Conservation (phyloP, 108 stramenopile genomes). For the Cylindrotheca closterium region DNA sequence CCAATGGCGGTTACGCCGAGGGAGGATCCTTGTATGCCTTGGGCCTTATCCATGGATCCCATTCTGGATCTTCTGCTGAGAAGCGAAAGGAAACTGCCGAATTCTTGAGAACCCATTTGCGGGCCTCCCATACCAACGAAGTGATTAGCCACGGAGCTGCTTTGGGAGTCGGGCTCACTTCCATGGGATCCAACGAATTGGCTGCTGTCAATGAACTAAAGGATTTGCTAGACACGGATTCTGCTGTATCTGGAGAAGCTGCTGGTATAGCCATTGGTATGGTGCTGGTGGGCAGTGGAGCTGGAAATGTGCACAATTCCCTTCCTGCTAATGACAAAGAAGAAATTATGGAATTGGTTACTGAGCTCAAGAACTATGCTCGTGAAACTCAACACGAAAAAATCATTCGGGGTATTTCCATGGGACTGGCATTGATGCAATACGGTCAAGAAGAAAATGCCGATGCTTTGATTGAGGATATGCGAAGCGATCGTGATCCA, state of each 20-base stretch:
- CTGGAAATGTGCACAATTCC: slow-evolving; percentile 61
- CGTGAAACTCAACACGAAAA: slow-evolving; percentile 98
- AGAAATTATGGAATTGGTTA: slow-evolving; percentile 74
- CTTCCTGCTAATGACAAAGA: slow-evolving; percentile 55
- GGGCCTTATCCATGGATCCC: slow-evolving; percentile 94
- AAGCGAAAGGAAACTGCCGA: slow-evolving; percentile 82
- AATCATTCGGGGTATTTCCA: slow-evolving; percentile 96
- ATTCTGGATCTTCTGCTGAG: slow-evolving; percentile 77
- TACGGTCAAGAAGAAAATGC: slow-evolving; percentile 97
- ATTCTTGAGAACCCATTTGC: slow-evolving; percentile 72
- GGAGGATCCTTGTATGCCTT: slow-evolving; percentile 96
- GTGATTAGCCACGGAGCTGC: slow-evolving; percentile 97
- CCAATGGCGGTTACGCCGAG: slow-evolving; percentile 90
- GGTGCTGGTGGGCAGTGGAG: slow-evolving; percentile 92
- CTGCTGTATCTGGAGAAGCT: slow-evolving; percentile 97
- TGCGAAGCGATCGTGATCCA: slow-evolving; percentile 94
- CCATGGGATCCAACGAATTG: slow-evolving; percentile 89
- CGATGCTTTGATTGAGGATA: slow-evolving; percentile 93
- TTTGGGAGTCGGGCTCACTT: slow-evolving; percentile 96
- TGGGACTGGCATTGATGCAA: slow-evolving; percentile 94
- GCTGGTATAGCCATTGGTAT: slow-evolving; percentile 98
- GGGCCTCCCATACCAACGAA: slow-evolving; percentile 90
- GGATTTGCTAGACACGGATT: slow-evolving; percentile 93
- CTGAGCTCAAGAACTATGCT: slow-evolving; percentile 93
- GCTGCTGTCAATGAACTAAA: slow-evolving; percentile 90